Base-by-base conservation (phyloP, 768 basidiomycete genomes). In the Podaxis sp. region DNA sequence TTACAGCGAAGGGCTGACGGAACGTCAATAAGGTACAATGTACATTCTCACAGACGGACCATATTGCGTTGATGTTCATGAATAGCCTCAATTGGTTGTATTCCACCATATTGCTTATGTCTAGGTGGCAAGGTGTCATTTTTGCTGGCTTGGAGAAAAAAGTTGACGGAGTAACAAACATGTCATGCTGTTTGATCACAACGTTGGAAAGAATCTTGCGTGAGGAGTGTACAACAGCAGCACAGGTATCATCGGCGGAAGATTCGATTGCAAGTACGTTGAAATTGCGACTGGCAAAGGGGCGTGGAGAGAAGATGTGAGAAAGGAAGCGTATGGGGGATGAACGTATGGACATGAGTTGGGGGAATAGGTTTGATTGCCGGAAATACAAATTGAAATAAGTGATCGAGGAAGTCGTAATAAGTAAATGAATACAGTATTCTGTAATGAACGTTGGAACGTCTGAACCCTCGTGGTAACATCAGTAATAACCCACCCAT, bases 231-330 rank as follows among this genome's bases (percentile, higher is more conserved):
- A 99, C 90, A 55, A 99, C 80, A 0, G 96, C 90, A 15, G 89
- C 93, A 68, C 95, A 96, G 1, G 95, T 92, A 71, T 99, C 97
- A 73, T 99, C 96, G 13, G 95, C 94, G 12, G 93, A 95, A 1
- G 89, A 88, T 74, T 97, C 95, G 40, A 96, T 69, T 7, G 86
- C 90, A 7, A 93, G 82, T 13, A 92, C 86, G 1, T 85, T 90
- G 69, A 92, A 87, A 24, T 57, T 57, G 36, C 74, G 73, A 30
- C 38, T 61, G 12, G 61, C 38, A 42, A 63, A 57, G 22, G 54
- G 44, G 39, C 38, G 40, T 28, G 36, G 54, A 30, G 46, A 51
- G 13, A 59, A 52, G 48, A 33, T 64, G 26, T 15, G 28, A 36
- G 28, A 2, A 59, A 38, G 44, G 26, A 22, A 48, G 40, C 15